A percentile compares a stretch with the other conserved stretches of the same genome.
phyloP scores from a whole-genome alignment of 2,329 filamentous ascomycete species.

The Aspergillus fijiensis region DNA sequence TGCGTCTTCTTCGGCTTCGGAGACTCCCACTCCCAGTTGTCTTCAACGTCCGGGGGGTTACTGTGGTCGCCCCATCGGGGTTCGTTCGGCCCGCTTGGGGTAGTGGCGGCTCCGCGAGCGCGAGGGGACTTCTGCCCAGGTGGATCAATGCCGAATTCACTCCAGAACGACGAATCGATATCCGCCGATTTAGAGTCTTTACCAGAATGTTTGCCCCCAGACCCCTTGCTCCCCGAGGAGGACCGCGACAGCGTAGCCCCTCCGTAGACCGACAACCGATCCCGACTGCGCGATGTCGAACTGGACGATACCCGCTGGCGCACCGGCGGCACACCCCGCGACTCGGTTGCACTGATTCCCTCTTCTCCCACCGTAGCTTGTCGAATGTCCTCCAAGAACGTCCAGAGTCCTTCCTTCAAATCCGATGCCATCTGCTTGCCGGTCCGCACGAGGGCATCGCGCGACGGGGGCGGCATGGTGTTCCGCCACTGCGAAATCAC shows the following conservation, averaged over 20 bases:
- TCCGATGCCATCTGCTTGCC: slow-evolving; percentile 83
- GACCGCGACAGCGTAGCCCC: slow-evolving; percentile 30
- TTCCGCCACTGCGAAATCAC: slow-evolving; percentile 41
- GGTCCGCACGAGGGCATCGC: slow-evolving; percentile 55
- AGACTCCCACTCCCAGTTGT: slow-evolving; percentile 58
- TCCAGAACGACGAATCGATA: slow-evolving; percentile 51
- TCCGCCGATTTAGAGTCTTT: slow-evolving; percentile 44
- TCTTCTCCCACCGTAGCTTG: slow-evolving; percentile 97
- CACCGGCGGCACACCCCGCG: slow-evolving; percentile 34
- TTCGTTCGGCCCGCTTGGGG: slow-evolving; percentile 39
- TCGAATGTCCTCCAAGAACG: slow-evolving; percentile 90
- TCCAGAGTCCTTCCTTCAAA: slow-evolving; percentile 85
- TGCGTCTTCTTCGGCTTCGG: slow-evolving; percentile 43
- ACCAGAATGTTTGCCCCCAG: slow-evolving; percentile 37
- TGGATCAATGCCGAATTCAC: slow-evolving; percentile 52
- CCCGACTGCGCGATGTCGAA: slow-evolving; percentile 33
- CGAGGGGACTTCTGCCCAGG: slow-evolving; percentile 42
- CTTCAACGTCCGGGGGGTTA: slow-evolving; percentile 46
- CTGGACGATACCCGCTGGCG: slow-evolving; percentile 32
- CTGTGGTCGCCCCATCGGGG: slow-evolving; percentile 27
- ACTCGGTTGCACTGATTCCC: slow-evolving; percentile 61
- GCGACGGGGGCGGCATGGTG: slow-evolving; percentile 46
- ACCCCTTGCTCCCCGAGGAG: slow-evolving; percentile 31
- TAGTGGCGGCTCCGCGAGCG: slow-evolving; percentile 30
- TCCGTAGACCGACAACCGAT: slow-evolving; percentile 30